These are phyloP conservation scores for Corylus heterophylla DNA, from an alignment of 306 rosid species.

Conservation along the genomic window DNA sequence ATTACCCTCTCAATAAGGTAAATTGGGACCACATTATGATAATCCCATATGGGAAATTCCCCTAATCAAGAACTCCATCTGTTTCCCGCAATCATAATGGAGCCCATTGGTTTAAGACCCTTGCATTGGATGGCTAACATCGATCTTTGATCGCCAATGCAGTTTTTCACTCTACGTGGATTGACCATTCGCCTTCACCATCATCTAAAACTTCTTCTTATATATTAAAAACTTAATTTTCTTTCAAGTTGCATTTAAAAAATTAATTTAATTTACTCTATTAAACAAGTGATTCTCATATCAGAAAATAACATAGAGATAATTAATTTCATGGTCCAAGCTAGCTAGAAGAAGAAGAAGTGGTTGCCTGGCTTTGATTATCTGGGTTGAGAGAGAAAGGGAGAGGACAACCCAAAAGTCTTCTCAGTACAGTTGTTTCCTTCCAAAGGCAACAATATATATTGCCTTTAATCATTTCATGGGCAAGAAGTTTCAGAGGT, in stretches of 20 bases:
- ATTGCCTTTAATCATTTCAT: conserved; percentile 44
- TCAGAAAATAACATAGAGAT: too few relatives aligned
- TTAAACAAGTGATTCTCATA: too few relatives aligned
- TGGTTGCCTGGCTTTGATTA: conserved; percentile 25
- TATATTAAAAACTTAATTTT: too few relatives aligned
- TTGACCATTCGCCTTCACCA: background rate
- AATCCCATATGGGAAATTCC: conserved; percentile 31
- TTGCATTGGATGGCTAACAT: conserved; percentile 6
- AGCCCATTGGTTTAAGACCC: conserved; percentile 43
- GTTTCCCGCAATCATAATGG: conserved; percentile 45
- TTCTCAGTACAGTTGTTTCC: conserved; percentile 40
- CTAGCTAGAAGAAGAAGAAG: background rate
- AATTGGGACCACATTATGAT: conserved; percentile 52
- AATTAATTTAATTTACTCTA: too few relatives aligned
- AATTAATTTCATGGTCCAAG: too few relatives aligned
- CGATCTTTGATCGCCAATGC: background rate
- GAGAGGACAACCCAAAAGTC: conserved; percentile 56
- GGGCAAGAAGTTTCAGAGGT: conserved; percentile 20
- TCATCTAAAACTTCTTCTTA: background rate
- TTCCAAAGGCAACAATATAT: conserved; percentile 37
- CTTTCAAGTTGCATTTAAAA: too few relatives aligned
- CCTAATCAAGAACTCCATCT: conserved; percentile 28
- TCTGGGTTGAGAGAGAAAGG: background rate
- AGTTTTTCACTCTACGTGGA: background rate
- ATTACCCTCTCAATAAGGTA: conserved; percentile 39